Percentiles rank a stretch among this genome's conserved stretches.
phyloP scores from a whole-genome alignment of 2,329 filamentous ascomycete species.

The Acrodontium crateriforme region DNA sequence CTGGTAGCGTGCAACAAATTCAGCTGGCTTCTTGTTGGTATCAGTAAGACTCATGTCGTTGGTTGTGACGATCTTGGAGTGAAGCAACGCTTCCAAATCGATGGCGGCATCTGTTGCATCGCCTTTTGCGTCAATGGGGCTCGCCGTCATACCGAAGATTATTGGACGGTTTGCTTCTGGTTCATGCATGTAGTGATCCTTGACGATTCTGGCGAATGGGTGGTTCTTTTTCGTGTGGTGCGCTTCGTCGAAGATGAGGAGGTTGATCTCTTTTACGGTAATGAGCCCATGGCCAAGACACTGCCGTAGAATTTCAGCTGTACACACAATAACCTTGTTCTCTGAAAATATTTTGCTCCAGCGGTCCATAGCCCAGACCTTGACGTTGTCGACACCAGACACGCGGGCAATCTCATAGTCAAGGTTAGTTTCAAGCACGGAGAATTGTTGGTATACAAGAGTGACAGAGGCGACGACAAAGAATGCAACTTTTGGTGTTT shows the following conservation, averaged over 20 bases:
- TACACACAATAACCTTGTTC: constrained; percentile 82
- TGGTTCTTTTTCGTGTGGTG: constrained; percentile 94
- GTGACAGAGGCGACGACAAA: constrained; percentile 82
- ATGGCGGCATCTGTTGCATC: constrained; percentile 53
- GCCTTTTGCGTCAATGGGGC: constrained; percentile 71
- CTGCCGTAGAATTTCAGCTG: constrained; percentile 70
- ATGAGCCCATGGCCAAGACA: constrained; percentile 70
- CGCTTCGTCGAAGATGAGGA: constrained; percentile 90
- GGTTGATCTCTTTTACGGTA: constrained; percentile 67
- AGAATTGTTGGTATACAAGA: constrained; percentile 77
- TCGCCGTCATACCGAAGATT: constrained; percentile 94
- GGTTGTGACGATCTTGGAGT: constrained; percentile 72
- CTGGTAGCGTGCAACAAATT: constrained; percentile 46
- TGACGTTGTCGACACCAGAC: constrained; percentile 53
- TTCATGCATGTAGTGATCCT: constrained; percentile 59
- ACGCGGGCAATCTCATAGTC: constrained; percentile 61
- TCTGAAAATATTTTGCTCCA: constrained; percentile 46
- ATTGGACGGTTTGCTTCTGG: constrained; percentile 44
- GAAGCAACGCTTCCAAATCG: constrained; percentile 62
- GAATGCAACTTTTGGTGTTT: constrained; percentile 56
- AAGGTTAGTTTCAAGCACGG: constrained; percentile 68
- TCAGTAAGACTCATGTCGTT: constrained; percentile 45
- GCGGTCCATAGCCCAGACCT: constrained; percentile 46
- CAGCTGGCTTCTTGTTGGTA: constrained; percentile 44
- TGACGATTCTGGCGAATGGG: constrained; percentile 77